Percentiles rank a stretch among this genome's conserved stretches.
Conservation (phyloP, 371 early-diverging fungal genomes). For the Mortierella sp. region DNA sequence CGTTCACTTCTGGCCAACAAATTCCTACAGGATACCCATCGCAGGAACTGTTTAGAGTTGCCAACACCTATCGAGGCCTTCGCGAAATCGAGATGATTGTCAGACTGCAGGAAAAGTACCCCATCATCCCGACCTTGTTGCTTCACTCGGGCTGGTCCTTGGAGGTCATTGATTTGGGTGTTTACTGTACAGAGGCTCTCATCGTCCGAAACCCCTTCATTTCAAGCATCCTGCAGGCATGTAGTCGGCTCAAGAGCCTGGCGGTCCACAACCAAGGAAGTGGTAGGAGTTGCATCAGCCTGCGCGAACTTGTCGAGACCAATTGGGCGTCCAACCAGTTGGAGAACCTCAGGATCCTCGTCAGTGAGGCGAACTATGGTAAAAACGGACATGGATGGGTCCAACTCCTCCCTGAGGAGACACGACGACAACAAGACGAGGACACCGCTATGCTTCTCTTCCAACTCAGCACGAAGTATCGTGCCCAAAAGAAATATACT, state of each 20-base stretch:
- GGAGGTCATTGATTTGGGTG: background rate
- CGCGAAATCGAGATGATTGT: background rate
- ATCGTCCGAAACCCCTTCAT: background rate
- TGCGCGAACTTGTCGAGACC: background rate
- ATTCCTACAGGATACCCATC: background rate
- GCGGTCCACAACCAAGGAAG: background rate
- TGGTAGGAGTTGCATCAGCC: background rate
- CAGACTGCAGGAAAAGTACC: background rate
- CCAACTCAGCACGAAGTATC: slow-evolving; percentile 3
- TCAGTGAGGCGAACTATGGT: background rate
- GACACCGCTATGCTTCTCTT: background rate
- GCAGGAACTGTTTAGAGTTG: background rate
- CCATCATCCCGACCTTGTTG: background rate
- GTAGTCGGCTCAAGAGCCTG: background rate
- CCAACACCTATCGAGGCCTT: background rate
- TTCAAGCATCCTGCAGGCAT: background rate
- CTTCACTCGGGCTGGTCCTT: background rate
- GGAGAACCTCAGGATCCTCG: background rate
- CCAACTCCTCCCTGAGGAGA: background rate
- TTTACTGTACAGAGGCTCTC: too few relatives aligned
- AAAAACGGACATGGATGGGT: background rate
- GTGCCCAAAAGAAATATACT: background rate
- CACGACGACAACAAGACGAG: background rate
- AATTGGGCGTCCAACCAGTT: slow-evolving; percentile 2
- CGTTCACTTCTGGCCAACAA: background rate